phyloP scores from a whole-genome alignment of 805 yeast genomes.

The Candida broadrunensis region DNA sequence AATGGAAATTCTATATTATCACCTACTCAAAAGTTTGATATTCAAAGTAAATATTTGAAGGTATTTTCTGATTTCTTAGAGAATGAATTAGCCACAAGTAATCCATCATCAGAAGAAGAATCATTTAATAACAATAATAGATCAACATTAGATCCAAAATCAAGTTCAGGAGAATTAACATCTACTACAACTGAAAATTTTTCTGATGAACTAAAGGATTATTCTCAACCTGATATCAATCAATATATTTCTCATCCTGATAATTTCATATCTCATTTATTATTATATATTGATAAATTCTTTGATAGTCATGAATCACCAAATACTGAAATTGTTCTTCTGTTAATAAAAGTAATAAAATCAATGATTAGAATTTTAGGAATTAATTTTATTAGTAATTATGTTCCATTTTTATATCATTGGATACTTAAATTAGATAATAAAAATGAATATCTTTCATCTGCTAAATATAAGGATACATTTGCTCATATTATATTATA shows the following conservation, averaged over 20 bases:
- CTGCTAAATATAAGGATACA: conserved; percentile 23
- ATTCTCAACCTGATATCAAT: conserved; percentile 37
- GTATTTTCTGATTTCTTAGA: conserved; percentile 35
- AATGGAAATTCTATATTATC: conserved; percentile 13
- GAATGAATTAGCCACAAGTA: conserved; percentile 20
- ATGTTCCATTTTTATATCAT: conserved; percentile 42
- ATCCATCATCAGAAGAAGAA: neutral
- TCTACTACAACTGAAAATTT: conserved; percentile 11
- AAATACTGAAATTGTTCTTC: conserved; percentile 19
- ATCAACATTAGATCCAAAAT: conserved; percentile 6
- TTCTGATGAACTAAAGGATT: conserved; percentile 10
- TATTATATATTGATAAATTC: conserved; percentile 34
- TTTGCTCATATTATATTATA: conserved; percentile 29
- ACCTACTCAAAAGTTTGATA: conserved; percentile 20
- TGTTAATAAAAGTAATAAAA: conserved; percentile 18
- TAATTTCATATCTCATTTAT: conserved; percentile 38
- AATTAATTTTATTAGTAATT: conserved; percentile 44
- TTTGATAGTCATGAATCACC: conserved; percentile 20
- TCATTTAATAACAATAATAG: neutral
- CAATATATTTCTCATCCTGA: conserved; percentile 40
- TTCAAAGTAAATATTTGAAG: conserved; percentile 39
- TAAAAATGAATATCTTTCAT: neutral
- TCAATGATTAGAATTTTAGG: conserved; percentile 36
- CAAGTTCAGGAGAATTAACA: conserved; percentile 1
- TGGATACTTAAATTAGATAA: conserved; percentile 33